A percentile compares a stretch with the other conserved stretches of the same genome.
These are phyloP conservation scores for Crucibulum laeve DNA, from an alignment of 768 basidiomycete genomes.

Conservation along the genomic window DNA sequence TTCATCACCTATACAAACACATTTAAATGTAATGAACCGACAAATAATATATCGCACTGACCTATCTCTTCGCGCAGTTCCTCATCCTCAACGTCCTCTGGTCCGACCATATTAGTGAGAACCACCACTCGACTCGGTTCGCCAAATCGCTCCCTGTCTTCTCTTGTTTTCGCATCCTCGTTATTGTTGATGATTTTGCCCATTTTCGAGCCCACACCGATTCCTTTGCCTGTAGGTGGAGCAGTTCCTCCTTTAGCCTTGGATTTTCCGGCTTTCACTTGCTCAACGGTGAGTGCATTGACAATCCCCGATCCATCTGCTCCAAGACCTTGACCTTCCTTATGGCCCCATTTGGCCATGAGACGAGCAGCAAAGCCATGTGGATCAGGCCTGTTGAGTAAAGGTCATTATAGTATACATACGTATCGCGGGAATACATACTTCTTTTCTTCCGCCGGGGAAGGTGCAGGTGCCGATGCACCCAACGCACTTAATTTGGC, in stretches of 20 bases:
- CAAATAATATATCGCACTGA: conserved; percentile 23
- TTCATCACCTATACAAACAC: conserved; percentile 63
- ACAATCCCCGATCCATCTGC: conserved; percentile 82
- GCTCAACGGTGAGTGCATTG: conserved; percentile 83
- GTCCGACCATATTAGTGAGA: conserved; percentile 84
- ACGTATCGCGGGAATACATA: conserved; percentile 10
- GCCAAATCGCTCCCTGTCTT: conserved; percentile 80
- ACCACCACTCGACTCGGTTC: conserved; percentile 89
- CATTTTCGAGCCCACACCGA: conserved; percentile 59
- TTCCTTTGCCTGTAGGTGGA: conserved; percentile 26
- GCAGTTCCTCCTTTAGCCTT: conserved; percentile 11
- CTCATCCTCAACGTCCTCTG: conserved; percentile 80
- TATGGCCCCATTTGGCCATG: conserved; percentile 97
- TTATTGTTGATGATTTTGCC: conserved; percentile 91
- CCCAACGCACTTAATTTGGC: conserved; percentile 64
- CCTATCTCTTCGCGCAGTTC: conserved; percentile 88
- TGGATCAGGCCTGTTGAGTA: conserved; percentile 45
- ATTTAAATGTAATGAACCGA: neutral
- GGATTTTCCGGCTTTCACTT: conserved; percentile 39
- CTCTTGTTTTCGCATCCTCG: conserved; percentile 72
- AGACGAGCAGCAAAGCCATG: conserved; percentile 78
- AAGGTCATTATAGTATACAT: neutral
- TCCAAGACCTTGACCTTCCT: conserved; percentile 90
- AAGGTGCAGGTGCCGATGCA: conserved; percentile 20
- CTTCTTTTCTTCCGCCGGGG: conserved; percentile 29